These are phyloP conservation scores for Ophiostoma piceae DNA, from an alignment of 2,329 filamentous ascomycete species.

Conservation along the genomic window DNA sequence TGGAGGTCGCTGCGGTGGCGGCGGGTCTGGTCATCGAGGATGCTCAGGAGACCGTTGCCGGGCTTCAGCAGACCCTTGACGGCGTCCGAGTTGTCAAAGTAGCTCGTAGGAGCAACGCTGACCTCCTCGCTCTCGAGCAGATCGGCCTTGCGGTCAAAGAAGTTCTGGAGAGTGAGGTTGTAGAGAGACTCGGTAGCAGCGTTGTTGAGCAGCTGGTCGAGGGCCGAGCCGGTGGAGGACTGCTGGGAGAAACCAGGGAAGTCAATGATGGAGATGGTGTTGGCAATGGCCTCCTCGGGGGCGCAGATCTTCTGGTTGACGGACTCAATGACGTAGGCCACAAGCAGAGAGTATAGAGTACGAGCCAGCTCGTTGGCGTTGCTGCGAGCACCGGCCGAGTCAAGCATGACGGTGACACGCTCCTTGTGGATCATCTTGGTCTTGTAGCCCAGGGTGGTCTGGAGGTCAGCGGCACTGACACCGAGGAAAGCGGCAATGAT, in stretches of 20 bases:
- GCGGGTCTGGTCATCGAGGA: constrained; percentile 90
- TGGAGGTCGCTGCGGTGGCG: constrained; percentile 85
- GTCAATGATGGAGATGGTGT: constrained; percentile 91
- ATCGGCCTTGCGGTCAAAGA: constrained; percentile 92
- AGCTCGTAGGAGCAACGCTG: constrained; percentile 81
- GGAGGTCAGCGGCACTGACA: constrained; percentile 71
- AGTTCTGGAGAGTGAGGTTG: constrained; percentile 88
- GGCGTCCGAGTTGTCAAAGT: constrained; percentile 95
- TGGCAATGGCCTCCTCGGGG: constrained; percentile 78
- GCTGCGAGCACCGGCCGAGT: constrained; percentile 79
- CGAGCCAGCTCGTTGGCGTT: constrained; percentile 93
- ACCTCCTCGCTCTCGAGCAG: constrained; percentile 93
- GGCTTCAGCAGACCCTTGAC: constrained; percentile 87
- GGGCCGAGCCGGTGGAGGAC: constrained; percentile 71
- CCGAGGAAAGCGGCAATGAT: constrained; percentile 94
- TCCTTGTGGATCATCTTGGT: constrained; percentile 95
- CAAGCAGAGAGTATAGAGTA: constrained; percentile 87
- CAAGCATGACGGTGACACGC: constrained; percentile 97
- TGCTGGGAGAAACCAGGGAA: constrained; percentile 93
- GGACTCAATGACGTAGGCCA: constrained; percentile 87
- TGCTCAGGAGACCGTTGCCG: constrained; percentile 87
- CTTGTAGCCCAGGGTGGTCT: constrained; percentile 87
- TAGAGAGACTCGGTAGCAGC: constrained; percentile 88
- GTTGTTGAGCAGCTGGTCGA: constrained; percentile 93
- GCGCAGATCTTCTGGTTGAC: constrained; percentile 89